Conservation (phyloP, 495 filamentous ascomycete species). For the Pyrenula aspistea region DNA sequence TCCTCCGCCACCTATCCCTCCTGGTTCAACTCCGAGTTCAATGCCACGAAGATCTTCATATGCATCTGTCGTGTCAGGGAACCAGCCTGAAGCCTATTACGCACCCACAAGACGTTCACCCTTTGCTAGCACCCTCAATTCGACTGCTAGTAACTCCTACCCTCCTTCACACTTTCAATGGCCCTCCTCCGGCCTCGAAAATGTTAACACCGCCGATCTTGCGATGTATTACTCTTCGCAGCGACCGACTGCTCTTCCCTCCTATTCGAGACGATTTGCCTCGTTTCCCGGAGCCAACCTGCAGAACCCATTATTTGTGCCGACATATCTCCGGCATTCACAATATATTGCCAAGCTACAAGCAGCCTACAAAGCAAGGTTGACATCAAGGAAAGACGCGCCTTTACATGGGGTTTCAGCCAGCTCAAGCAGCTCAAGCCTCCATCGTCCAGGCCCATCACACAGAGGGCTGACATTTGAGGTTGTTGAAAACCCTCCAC, state of each 20-base stretch:
- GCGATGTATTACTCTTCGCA: conserved; percentile 13
- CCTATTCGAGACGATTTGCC: conserved; percentile 52
- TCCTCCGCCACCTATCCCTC: conserved; percentile 24
- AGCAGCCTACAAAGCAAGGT: conserved; percentile 50
- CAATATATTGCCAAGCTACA: conserved; percentile 64
- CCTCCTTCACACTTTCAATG: conserved; percentile 23
- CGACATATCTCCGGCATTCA: conserved; percentile 72
- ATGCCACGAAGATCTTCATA: conserved; percentile 53
- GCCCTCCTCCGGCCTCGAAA: conserved; percentile 20
- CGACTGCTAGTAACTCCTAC: conserved; percentile 25
- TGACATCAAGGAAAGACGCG: conserved; percentile 38
- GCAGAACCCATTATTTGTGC: conserved; percentile 50
- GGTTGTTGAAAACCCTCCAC: conserved; percentile 64
- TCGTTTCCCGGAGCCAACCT: conserved; percentile 23
- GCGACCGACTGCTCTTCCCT: conserved; percentile 26
- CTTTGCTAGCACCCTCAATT: conserved; percentile 51
- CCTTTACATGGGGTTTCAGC: conserved; percentile 31
- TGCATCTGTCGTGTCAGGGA: conserved; percentile 69
- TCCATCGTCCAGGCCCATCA: conserved; percentile 55
- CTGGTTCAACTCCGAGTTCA: conserved; percentile 25
- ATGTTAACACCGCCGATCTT: conserved; percentile 34
- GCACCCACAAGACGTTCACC: conserved; percentile 33
- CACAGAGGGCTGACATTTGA: conserved; percentile 80
- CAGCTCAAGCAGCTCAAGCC: conserved; percentile 49
- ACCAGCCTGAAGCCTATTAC: conserved; percentile 26